Base-by-base conservation (phyloP, 192 early-diverging fungal species). In the Entomortierella beljakovae region DNA sequence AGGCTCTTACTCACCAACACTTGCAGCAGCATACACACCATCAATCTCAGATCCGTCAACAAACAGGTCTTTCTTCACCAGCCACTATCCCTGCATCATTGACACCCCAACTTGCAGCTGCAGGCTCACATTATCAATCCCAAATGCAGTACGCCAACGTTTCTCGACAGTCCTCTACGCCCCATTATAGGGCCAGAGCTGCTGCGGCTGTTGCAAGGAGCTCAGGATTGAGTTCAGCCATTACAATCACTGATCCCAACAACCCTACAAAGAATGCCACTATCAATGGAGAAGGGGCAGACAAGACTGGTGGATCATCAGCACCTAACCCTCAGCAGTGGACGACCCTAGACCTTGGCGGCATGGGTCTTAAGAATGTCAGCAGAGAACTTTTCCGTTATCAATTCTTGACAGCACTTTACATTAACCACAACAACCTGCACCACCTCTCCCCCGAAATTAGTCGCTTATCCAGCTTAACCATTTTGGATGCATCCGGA, bases 381-480 rank as follows among this genome's bases (percentile, higher is more conserved):
- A 87, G 90, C 22, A 67, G 82, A 34, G 85, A 88, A 40, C 73
- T 98, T 53, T 98, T 97, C 80, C 80, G 80, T 5, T 99, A 96
- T 80, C 57, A 64, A 2, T 98, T 98, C 80, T 84, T 99, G 50
- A 98, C 95, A 26, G 91, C 89, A 32, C 88, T 99, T 11, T 99
- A 97, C 66, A 84, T 99, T 79, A 98, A 96, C 79, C 95, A 99
- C 88, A 99, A 99, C 89, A 92, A 92, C 72, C 84, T 99, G 29
- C 87, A 91, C 49, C 86, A 87, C 48, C 52, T 99, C 25, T 88
- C 95, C 5, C 81, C 88, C 15, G 90, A 92, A 18, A 90, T 98
- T 32, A 59, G 86, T 10, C 80, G 90, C 42, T 83, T 98, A 43
- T 61, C 72, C 54, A 83, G 83, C 48, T 87, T 99, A 34, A 90